Base-by-base conservation (phyloP, 768 basidiomycete genomes). In the Pulveroboletus sp. region DNA sequence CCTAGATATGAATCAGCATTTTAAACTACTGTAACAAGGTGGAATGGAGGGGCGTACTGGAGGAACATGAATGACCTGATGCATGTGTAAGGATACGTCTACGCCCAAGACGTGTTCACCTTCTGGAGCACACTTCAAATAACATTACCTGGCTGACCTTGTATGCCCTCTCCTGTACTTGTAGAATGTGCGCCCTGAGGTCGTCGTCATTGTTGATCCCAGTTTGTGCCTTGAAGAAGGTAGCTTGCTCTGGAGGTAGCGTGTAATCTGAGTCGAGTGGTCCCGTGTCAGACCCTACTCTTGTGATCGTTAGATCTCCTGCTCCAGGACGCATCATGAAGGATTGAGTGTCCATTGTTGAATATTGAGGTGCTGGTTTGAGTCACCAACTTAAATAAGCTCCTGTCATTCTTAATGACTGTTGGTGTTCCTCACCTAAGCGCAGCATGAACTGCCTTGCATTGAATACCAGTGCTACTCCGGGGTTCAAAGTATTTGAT, bases 21-120 rank as follows among this genome's bases (percentile, higher is more conserved):
- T 17, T 15, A 4, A 33, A 38, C 12, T 12, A 12, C 3, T 3
- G 31, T 5, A 5, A 7, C 0, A 7, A 6, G 8, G 28, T 14
- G 6, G 6, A 26, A 36, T 5, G 11, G 17, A 37, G n/a, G 14
- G 0, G 48, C 50, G n/a, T 31, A 57, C 68, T 24, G 53, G 5
- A 60, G 57, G 42, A 69, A 69, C 2, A 39, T 46, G 40, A 69
- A 58, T 14, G 17, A 47, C 7, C 47, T 54, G 18, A 71, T 67
- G 39, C 66, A 71, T 2, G 27, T 14, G 27, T 69, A 69, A 27
- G 68, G 66, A 26, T 55, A 54, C 30, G 62, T 44, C 69, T 69
- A 30, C 2, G 26, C 31, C n/a, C 18, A 32, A 15, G 9, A 37
- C 40, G 14, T 6, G 4, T 15, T 49, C 21, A 37, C 1, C 3